Evolutionary conservation across 106 monocot genomes (phyloP), one percentile per base, ranked within the genome.

Genomic region (Dioscorea dumetorum): DNA sequence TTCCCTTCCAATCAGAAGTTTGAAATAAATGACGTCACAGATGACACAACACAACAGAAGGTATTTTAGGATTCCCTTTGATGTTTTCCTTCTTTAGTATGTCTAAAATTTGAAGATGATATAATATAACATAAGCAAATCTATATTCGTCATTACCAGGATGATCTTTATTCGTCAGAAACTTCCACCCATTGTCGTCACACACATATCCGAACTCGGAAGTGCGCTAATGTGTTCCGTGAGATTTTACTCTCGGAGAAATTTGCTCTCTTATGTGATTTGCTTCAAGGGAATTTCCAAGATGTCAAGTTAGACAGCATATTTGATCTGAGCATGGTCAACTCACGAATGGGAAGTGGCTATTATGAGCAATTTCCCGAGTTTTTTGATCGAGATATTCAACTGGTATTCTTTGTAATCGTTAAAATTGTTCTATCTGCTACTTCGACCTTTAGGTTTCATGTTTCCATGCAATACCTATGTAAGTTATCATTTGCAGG

Each of bases 161-260:
- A 68, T 58, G 75, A n/a, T n/a, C n/a, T n/a, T n/a, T n/a, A n/a
- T n/a, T n/a, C n/a, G n/a, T 58, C 64, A 54, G 63, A 69, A 67
- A 41, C 67, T 75, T 67, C 48, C 28, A 33, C 41, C 14, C 51
- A 21, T 22, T 12, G 22, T 59, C 59, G 0, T 2, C 22, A 18
- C n/a, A 21, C 22, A 21, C 59, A 59, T 59, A 12, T 24, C 33
- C 81, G 83, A 69, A 90, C 77, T 22, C 49, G 54, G 34, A 84
- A 79, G 68, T 94, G 90, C 63, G 67, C 78, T 33, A 78, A 78
- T 14, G 62, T 74, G 58, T 75, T 94, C 31, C 31, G 71, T 24
- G 84, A 90, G 50, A 68, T 94, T 66, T 80, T 94, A 22, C 60
- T 70, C 69, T 94, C 94, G 41, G 75, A 90, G 24, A 80, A 90